Evolutionary conservation across 345 rosid genomes (phyloP), one percentile per base, ranked within the genome.

Genomic region (Schrenkiella parvula): DNA sequence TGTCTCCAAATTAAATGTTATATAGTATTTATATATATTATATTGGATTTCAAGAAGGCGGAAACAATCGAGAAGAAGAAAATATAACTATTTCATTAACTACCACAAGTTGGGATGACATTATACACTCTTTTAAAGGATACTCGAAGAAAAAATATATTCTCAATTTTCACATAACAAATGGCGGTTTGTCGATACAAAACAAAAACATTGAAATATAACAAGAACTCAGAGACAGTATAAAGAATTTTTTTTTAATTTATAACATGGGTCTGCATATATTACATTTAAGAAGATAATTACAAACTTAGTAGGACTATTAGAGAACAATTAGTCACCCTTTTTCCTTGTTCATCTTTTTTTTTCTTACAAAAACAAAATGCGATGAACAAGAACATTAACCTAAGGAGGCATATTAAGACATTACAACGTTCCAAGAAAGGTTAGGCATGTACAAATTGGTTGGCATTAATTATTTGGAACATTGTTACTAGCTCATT

Each of bases 361-460:
- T 34, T 56, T 54, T 66, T 10, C 64, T 32, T 34, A 68, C 57
- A 61, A 75, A 68, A 75, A 75, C 68, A 68, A 67, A 25, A 68
- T 35, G 18, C 28, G 37, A 75, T 53, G 65, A 75, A 75, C 65
- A 63, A 62, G 52, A 61, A 60, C 11, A 61, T 66, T 59, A 50
- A 37, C 43, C 47, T 52, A 60, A 41, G 67, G 48, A 35, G 12
- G 34, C 32, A 43, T 6, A 46, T 43, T 18, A 62, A 61, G 64
- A 61, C 19, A 52, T 18, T 75, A 62, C 79, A 53, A 61, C 70
- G 26, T 52, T 68, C 56, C 69, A 52, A 9, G 55, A 67, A 52
- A 68, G 57, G 64, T 61, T 53, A 75, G 26, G 51, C 74, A 62
- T 69, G 25, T 43, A 63, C 70, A 75, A 54, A 76, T 21, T 44